Base-by-base conservation (phyloP, 495 filamentous ascomycete genomes). In the Hypomontagnella monticulosa region DNA sequence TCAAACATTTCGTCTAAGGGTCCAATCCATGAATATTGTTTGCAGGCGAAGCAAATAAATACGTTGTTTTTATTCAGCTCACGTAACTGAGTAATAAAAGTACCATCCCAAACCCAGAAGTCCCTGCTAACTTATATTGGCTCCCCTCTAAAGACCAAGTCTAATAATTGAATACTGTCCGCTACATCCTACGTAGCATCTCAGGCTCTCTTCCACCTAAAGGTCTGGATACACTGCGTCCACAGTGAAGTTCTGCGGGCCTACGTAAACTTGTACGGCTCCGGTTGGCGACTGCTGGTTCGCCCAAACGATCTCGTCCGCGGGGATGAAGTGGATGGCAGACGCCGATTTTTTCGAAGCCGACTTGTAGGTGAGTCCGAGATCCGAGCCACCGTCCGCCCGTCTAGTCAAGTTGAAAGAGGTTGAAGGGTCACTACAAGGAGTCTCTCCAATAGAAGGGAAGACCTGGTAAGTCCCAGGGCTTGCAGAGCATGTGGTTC, bases 181-280 rank as follows among this genome's bases (percentile, higher is more conserved):
- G 6, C 23, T 2, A 27, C 23, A 6, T 27, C 23, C n/a, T n/a
- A n/a, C n/a, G n/a, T n/a, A n/a, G n/a, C n/a, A n/a, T n/a, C 8
- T 52, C 32, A 37, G 33, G 16, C 12, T 33, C 19, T 16, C 5
- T 40, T 0, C 23, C 41, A 12, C 48, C 14, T 54, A 50, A 11
- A 5, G 10, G 8, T 46, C 30, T 10, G 46, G 44, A 18, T 40
- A 57, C 16, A 37, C 37, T 4, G 30, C 47, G 4, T 54, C 18
- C 14, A 77, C 53, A 10, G 38, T 55, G 52, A 77, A 77, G 52
- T 72, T 68, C 60, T 59, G 23, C 16, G 74, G 72, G 0, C 77
- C 77, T 3, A 30, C n/a, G 44, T 77, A 79, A 41, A 73, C 59
- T 57, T 78, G 57, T 9, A 61, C 66, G 9, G 50, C 52, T 42